Evolutionary conservation across 106 monocot genomes (phyloP), one percentile per base, ranked within the genome.

Genomic region (Dendrobium officinale): DNA sequence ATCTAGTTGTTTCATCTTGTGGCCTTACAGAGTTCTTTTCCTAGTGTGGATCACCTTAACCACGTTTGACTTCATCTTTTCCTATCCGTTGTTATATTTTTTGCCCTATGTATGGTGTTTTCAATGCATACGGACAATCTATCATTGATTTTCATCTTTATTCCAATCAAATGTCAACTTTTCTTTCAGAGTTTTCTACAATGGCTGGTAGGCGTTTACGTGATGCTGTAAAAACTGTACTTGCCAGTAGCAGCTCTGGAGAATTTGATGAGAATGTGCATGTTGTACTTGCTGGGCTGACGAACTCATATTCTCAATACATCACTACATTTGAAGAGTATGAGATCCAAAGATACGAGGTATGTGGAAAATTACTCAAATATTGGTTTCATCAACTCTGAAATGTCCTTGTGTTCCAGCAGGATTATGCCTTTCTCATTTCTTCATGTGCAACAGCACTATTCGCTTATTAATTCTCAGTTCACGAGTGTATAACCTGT

Each of bases 181-280:
- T 37, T 83, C 33, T 75, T 84, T 17, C 86, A 96, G 96, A 96
- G 76, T 96, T 96, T 77, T 90, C 92, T 42, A 96, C 96, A 43
- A 96, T 96, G 96, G 88, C 96, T 78, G 96, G 96, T 47, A 92
- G 96, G 83, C 90, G 96, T 77, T 87, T 96, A 18, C 90, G 96
- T 22, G 86, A 88, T 81, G 91, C 96, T 83, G 92, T 96, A 27
- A 78, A 79, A 80, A 77, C 75, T 49, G 85, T 90, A 10, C 87
- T 96, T 54, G 86, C 81, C 31, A 84, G 67, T 68, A 79, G 79
- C 24, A 81, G 73, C 68, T 77, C 72, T 68, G 84, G 77, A 31
- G 88, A 96, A 79, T 96, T 94, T 73, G 77, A 80, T 73, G 44
- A 51, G 54, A 84, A 86, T 66, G 45, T 89, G 77, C 93, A 96